Percentiles rank a stretch among this genome's conserved stretches.
Conservation (phyloP, 164 flowering plant genomes). For the Nelumbo lutea region DNA sequence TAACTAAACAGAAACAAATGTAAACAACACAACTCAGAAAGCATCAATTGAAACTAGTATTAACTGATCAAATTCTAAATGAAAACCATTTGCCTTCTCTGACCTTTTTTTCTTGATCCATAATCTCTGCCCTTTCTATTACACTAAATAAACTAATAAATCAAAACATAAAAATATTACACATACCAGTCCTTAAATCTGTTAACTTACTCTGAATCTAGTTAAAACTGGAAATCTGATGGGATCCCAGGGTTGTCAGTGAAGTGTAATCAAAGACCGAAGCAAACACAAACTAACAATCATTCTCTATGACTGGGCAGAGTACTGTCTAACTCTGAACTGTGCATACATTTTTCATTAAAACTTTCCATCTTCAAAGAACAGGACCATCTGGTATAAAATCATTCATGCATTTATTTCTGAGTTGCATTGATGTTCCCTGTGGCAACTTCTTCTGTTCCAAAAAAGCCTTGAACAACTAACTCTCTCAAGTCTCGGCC, state of each 20-base stretch:
- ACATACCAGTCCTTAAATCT: background rate
- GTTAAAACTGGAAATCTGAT: background rate
- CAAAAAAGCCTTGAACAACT: conserved; percentile 88
- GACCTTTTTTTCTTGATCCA: no score
- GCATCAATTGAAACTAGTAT: no score
- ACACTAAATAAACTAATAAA: no score
- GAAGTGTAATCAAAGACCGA: background rate
- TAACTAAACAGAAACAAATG: no score
- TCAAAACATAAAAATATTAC: no score
- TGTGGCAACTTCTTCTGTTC: conserved; percentile 92
- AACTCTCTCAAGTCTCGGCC: conserved; percentile 59
- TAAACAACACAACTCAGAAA: no score
- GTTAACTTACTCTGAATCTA: background rate
- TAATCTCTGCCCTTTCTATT: no score
- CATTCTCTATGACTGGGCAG: conserved; percentile 1
- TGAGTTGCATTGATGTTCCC: conserved; percentile 92
- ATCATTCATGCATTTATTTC: conserved; percentile 69
- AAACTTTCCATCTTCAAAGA: background rate
- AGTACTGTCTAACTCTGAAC: conserved; percentile 3
- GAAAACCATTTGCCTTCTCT: no score
- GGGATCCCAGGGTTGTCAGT: conserved; percentile 6
- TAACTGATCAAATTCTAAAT: no score
- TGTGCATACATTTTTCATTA: conserved; percentile 3
- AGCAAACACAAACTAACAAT: conserved; percentile 1
- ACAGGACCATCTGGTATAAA: conserved; percentile 2